Evolutionary conservation across 148 eudicot species (phyloP).

Genomic region (Beta vulgaris): DNA sequence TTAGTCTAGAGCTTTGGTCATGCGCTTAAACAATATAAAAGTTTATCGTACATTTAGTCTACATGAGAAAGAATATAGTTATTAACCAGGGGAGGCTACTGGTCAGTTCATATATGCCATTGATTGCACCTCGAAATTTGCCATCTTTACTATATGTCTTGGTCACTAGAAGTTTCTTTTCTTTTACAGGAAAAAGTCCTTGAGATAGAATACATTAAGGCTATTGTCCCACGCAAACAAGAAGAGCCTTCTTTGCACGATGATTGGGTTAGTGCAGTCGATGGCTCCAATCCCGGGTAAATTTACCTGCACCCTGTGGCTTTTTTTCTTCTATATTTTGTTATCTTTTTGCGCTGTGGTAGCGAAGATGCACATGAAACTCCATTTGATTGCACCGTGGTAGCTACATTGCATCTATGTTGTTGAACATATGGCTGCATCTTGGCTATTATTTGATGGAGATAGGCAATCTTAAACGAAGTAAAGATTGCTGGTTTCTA

Average conservation of each 20-base stretch:
- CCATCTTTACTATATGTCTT: neutral
- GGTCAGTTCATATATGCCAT: neutral
- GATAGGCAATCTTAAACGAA: neutral
- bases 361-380: neutral
- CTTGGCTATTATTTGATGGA: neutral
- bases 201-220: constrained; percentile 89
- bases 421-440: neutral
- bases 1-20: no score
- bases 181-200: constrained; percentile 68
- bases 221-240: constrained; percentile 77
- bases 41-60: neutral
- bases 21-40: no score
- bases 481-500: neutral
- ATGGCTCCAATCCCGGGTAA: constrained; percentile 77
- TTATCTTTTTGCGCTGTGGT: neutral
- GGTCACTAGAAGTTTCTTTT: constrained; percentile 14
- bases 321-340: neutral
- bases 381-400: no score
- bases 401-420: neutral
- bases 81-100: neutral
- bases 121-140: neutral
- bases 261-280: constrained; percentile 97
- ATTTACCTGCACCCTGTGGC: neutral
- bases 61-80: neutral
- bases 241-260: constrained; percentile 80